Conservation (phyloP, 805 yeast species). For the Ogataea ganodermae region DNA sequence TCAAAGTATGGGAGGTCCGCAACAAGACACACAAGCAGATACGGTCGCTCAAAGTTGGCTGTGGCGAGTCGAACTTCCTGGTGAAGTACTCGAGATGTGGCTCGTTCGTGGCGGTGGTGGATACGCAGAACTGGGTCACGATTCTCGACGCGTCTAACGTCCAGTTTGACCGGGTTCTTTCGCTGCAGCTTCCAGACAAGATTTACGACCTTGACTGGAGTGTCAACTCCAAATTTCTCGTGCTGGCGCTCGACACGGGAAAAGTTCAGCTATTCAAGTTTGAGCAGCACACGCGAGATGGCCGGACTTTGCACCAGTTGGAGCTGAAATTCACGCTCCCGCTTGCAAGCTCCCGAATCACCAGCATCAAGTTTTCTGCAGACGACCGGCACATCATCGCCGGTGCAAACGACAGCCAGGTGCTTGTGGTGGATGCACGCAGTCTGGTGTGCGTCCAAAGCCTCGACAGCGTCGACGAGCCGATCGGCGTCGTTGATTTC, state of each 20-base stretch:
- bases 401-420: slow-evolving; percentile 50
- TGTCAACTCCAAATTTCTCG: slow-evolving; percentile 24
- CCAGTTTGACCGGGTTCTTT: slow-evolving; percentile 32
- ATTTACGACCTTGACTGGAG: slow-evolving; percentile 47
- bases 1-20: slow-evolving; percentile 46
- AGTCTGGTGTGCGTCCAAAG: slow-evolving; percentile 37
- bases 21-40: slow-evolving; percentile 32
- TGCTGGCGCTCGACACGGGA: slow-evolving; percentile 43
- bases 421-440: slow-evolving; percentile 42
- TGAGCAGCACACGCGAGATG: slow-evolving; percentile 7
- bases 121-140: slow-evolving; percentile 34
- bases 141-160: slow-evolving; percentile 28
- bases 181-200: slow-evolving; percentile 24
- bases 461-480: slow-evolving; percentile 42
- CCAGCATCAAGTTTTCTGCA: slow-evolving; percentile 41
- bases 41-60: slow-evolving; percentile 10
- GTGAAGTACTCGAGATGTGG: slow-evolving; percentile 46
- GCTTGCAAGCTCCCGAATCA: slow-evolving; percentile 40
- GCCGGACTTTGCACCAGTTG: slow-evolving; percentile 25
- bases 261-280: slow-evolving; percentile 32
- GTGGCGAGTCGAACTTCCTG: slow-evolving; percentile 12
- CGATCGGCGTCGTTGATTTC: slow-evolving; percentile 39
- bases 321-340: slow-evolving; percentile 14
- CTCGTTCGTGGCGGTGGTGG: slow-evolving; percentile 39
- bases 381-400: slow-evolving; percentile 41